These are phyloP conservation scores for Thymus mandschuricus DNA, from an alignment of 257 asterid genomes.

Conservation along the genomic window DNA sequence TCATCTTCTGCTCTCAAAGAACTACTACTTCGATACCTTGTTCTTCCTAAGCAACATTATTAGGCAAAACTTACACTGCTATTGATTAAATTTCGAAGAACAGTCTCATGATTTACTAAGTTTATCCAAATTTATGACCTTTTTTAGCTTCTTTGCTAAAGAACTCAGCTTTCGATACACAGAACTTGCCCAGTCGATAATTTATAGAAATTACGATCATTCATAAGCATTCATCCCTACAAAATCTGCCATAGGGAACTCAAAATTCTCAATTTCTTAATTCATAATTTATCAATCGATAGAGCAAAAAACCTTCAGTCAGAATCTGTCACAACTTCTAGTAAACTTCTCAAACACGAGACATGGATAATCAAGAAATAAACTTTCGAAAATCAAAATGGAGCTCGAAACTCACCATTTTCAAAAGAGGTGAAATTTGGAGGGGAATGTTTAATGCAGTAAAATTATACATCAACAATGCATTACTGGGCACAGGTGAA, in stretches of 20 bases:
- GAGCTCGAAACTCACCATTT: not conserved
- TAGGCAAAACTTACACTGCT: not conserved
- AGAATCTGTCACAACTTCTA: not conserved
- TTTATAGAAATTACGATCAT: not conserved
- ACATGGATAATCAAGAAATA: not conserved
- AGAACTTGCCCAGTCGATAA: not conserved
- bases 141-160: not conserved
- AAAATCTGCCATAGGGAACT: not conserved
- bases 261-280: not conserved
- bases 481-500: slow-evolving; percentile 22
- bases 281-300: not conserved
- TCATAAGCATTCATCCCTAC: slow-evolving; percentile 6
- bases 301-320: not conserved
- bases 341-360: slow-evolving; percentile 3
- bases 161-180: not conserved
- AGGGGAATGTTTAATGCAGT: not conserved
- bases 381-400: not conserved
- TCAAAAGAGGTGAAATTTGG: not conserved
- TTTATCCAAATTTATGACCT: not conserved
- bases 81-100: not conserved
- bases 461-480: not conserved
- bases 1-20: not conserved
- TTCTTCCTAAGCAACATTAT: not conserved
- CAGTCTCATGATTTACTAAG: not conserved
- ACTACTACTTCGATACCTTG: not conserved